Conservation (phyloP, 768 basidiomycete species). For the Cubamyces sp. region DNA sequence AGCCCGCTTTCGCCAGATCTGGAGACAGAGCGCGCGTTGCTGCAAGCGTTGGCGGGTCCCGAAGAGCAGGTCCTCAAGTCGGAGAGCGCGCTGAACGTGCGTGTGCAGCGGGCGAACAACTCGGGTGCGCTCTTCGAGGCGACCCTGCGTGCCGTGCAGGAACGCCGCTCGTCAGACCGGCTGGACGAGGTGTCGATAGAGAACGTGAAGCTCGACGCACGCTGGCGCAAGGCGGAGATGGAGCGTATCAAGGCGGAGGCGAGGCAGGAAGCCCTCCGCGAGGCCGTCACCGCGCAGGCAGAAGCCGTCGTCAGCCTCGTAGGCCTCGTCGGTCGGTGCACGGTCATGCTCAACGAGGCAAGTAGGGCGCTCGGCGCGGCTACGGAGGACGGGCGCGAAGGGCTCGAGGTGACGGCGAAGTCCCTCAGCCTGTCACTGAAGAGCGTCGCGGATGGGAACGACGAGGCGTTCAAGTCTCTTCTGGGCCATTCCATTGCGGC, state of each 20-base stretch:
- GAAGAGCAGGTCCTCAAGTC: conserved; percentile 71
- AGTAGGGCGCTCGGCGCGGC: conserved; percentile 47
- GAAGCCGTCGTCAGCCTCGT: conserved; percentile 70
- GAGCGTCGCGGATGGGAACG: conserved; percentile 65
- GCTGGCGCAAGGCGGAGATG: conserved; percentile 68
- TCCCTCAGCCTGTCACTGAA: conserved; percentile 56
- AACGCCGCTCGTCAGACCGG: conserved; percentile 71
- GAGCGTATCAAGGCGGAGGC: conserved; percentile 68
- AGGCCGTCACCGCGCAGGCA: conserved; percentile 66
- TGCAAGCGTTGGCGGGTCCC: conserved; percentile 65
- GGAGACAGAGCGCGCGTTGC: conserved; percentile 72
- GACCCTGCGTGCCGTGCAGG: conserved; percentile 80
- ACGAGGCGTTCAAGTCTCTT: conserved; percentile 67
- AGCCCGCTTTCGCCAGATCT: conserved; percentile 54
- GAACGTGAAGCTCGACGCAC: conserved; percentile 71
- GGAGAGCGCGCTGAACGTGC: conserved; percentile 58
- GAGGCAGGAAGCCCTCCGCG: conserved; percentile 64
- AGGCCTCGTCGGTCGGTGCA: conserved; percentile 81
- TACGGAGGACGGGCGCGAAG: conserved; percentile 42
- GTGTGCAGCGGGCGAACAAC: conserved; percentile 72
- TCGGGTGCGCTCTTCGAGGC: conserved; percentile 84
- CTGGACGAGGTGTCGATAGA: conserved; percentile 73
- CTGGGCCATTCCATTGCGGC: conserved; percentile 68
- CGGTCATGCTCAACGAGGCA: conserved; percentile 68
- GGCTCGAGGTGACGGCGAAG: conserved; percentile 44